Evolutionary conservation across 306 rosid genomes (phyloP), one percentile per base, ranked within the genome.

Genomic region (Cicer cuneatum): DNA sequence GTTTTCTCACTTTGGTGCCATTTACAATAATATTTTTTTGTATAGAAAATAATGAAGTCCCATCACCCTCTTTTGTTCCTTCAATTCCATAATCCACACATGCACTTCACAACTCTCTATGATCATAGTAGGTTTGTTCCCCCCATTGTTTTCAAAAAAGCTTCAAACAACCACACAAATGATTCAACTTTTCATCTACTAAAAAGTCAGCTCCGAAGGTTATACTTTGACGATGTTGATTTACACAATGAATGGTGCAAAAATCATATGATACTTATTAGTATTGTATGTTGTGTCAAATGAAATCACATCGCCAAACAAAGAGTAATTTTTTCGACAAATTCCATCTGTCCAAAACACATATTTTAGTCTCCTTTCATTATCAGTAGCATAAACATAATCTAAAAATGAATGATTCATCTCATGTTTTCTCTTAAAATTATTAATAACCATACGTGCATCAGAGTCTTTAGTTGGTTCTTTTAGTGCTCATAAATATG

Each of bases 121-220:
- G 53, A 47, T 42, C 8, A 42, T 2, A 42, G 10, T 8, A 42
- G 12, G 47, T 42, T 42, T 42, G 2, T 42, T 3, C 41, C 64
- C 1, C 41, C 64, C 64, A 24, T 58, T 58, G 64, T 41, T 58
- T 58, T 58, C 41, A 58, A 58, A 58, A 58, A 58, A 9, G n/a
- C 8, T 10, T 58, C 41, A 58, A 58, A 58, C 24, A 58, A 16
- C 64, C 41, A 58, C 8, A 12, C 16, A 58, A 58, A 58, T 58
- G 64, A 48, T 0, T 48, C 53, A 11, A 11, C 5, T 13, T 48
- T 48, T 48, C 53, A 48, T 48, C 53, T 11, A 16, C 16, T 48
- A 48, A n/a, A 4, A 48, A 48, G 0, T 14, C 16, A 11, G 15
- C 16, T 8, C 53, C 53, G 3, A 48, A 48, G 7, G 15, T 48